These are phyloP conservation scores for Plasmodium gonderi DNA, from an alignment of 169 alveolate species.

Conservation along the genomic window DNA sequence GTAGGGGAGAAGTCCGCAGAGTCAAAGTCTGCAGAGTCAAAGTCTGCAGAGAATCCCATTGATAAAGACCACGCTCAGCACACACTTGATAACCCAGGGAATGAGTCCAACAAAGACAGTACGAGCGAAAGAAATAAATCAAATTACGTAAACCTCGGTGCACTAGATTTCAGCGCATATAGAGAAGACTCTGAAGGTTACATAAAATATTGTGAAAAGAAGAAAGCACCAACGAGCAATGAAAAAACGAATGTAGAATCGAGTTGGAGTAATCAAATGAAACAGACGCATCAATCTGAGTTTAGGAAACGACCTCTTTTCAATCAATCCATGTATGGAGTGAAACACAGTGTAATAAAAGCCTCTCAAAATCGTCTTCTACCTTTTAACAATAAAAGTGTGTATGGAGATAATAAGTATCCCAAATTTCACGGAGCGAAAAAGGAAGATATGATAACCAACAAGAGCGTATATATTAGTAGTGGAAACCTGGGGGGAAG, in stretches of 20 bases:
- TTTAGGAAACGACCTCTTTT: background rate
- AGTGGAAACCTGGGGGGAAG: background rate
- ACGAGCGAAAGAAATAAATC: slow-evolving; percentile 41
- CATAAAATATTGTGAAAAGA: slow-evolving; percentile 58
- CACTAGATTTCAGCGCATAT: slow-evolving; percentile 75
- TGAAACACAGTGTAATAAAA: slow-evolving; percentile 18
- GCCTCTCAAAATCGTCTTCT: background rate
- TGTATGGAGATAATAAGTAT: slow-evolving; percentile 9
- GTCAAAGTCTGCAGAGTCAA: background rate
- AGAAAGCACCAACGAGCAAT: background rate
- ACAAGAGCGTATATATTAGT: slow-evolving; percentile 5
- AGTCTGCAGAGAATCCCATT: background rate
- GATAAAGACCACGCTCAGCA: background rate
- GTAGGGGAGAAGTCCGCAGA: background rate
- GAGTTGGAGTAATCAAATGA: background rate
- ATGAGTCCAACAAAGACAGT: background rate
- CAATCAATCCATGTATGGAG: slow-evolving; percentile 30
- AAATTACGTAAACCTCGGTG: slow-evolving; percentile 44
- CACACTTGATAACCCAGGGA: background rate
- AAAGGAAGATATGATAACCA: background rate
- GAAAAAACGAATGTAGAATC: slow-evolving; percentile 2
- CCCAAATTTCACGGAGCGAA: slow-evolving; percentile 2
- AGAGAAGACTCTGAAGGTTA: slow-evolving; percentile 68
- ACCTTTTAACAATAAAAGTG: slow-evolving; percentile 11
- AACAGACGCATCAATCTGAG: background rate